A percentile compares a stretch with the other conserved stretches of the same genome.
Conservation (phyloP, 805 yeast species). For the Candida taoyuanica region DNA sequence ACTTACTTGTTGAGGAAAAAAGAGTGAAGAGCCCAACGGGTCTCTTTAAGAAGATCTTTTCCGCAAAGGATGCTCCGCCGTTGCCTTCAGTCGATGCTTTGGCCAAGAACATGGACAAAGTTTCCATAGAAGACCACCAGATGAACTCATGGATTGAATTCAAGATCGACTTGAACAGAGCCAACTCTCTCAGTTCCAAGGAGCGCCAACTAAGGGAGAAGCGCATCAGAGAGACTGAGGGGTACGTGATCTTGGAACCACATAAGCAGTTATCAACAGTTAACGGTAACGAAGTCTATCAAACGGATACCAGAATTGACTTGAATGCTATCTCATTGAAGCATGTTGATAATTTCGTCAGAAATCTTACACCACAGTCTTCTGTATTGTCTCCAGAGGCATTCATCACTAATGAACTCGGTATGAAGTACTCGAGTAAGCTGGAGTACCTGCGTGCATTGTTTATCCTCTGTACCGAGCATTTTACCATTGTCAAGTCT, state of each 20-base stretch:
- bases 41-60: slow-evolving; percentile 14
- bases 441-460: slow-evolving; percentile 63
- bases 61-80: slow-evolving; percentile 26
- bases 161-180: slow-evolving; percentile 62
- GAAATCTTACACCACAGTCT: slow-evolving; percentile 30
- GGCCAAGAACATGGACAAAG: slow-evolving; percentile 14
- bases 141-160: slow-evolving; percentile 47
- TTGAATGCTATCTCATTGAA: slow-evolving; percentile 30
- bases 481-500: slow-evolving; percentile 40
- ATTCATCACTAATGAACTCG: slow-evolving; percentile 49
- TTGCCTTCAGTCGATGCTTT: slow-evolving; percentile 23
- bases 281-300: slow-evolving; percentile 44
- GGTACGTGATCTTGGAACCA: slow-evolving; percentile 62
- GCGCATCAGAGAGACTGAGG: slow-evolving; percentile 54
- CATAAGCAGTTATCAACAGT: slow-evolving; percentile 41
- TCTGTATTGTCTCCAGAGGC: slow-evolving; percentile 46
- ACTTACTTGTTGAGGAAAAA: slow-evolving; percentile 24
- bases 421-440: slow-evolving; percentile 46
- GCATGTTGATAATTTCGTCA: slow-evolving; percentile 42
- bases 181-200: slow-evolving; percentile 59
- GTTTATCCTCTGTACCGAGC: slow-evolving; percentile 57
- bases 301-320: slow-evolving; percentile 27
- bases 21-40: slow-evolving; percentile 19
- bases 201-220: slow-evolving; percentile 71
- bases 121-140: slow-evolving; percentile 34